Conservation (phyloP, 140 eudicot species). For the Cichorium intybus region DNA sequence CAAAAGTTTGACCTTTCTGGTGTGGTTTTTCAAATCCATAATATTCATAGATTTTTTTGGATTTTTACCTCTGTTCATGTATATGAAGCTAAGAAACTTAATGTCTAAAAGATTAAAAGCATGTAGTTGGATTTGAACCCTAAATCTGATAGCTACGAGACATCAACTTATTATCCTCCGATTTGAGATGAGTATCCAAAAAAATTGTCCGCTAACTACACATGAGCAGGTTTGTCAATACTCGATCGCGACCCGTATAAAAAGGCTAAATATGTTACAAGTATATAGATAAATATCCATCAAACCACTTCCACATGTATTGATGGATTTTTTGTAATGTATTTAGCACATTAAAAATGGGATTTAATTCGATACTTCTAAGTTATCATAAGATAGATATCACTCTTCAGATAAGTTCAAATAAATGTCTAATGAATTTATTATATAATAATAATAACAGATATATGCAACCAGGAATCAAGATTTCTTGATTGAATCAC, state of each 20-base stretch:
- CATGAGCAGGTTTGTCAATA: too few relatives aligned
- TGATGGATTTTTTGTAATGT: background rate
- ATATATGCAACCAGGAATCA: conserved; percentile 14
- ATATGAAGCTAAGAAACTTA: background rate
- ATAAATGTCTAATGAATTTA: background rate
- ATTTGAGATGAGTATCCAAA: too few relatives aligned
- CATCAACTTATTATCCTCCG: background rate
- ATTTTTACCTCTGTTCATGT: background rate
- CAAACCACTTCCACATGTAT: too few relatives aligned
- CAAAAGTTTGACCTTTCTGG: background rate
- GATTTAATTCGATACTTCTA: background rate
- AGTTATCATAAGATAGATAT: background rate
- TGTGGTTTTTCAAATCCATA: background rate
- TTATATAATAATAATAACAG: conserved; percentile 4
- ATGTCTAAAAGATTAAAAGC: background rate
- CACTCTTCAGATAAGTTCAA: background rate
- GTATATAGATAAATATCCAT: too few relatives aligned
- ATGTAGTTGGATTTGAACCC: background rate
- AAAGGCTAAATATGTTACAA: too few relatives aligned
- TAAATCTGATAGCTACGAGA: background rate
- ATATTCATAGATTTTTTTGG: background rate
- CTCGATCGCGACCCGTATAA: too few relatives aligned
- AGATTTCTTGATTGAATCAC: conserved; percentile 32
- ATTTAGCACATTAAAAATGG: background rate
- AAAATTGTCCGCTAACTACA: too few relatives aligned